A percentile compares a stretch with the other conserved stretches of the same genome.
Conservation (phyloP, 2,329 filamentous ascomycete genomes). For the Fusarium praegraminearum region DNA sequence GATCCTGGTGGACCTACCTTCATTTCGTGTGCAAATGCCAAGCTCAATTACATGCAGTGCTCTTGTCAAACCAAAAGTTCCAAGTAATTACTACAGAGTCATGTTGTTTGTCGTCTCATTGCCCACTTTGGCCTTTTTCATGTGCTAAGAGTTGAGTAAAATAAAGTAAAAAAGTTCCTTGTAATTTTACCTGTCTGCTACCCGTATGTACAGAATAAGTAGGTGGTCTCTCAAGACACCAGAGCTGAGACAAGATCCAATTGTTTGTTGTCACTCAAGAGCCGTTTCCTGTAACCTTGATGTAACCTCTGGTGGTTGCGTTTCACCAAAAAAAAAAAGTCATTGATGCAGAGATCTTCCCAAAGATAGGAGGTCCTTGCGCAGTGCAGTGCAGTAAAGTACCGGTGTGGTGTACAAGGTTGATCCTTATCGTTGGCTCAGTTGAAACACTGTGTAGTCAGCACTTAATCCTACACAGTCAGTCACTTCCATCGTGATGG, state of each 20-base stretch:
- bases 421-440: slow-evolving; percentile 20
- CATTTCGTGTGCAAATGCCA: slow-evolving; percentile 23
- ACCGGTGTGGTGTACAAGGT: slow-evolving; percentile 12
- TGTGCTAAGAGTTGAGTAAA: not conserved
- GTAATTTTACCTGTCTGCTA: not conserved
- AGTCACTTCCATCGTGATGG: slow-evolving; percentile 13
- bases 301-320: slow-evolving; percentile 31
- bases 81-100: slow-evolving; percentile 1
- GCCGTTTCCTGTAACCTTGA: slow-evolving; percentile 41
- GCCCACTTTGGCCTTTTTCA: slow-evolving; percentile 10
- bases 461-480: slow-evolving; percentile 42
- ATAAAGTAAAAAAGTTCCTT: slow-evolving; percentile 8
- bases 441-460: slow-evolving; percentile 39
- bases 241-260: slow-evolving; percentile 37
- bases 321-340: slow-evolving; percentile 16
- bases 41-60: slow-evolving; percentile 13
- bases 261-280: slow-evolving; percentile 45
- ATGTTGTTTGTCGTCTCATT: slow-evolving; percentile 28
- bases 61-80: slow-evolving; percentile 18
- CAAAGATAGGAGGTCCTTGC: slow-evolving; percentile 12
- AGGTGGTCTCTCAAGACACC: not conserved
- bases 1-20: slow-evolving; percentile 11
- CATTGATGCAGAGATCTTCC: slow-evolving; percentile 20
- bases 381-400: not conserved
- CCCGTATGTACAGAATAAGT: not conserved